Base-by-base conservation (phyloP, 345 rosid genomes). In the Atalantia buxifolia region DNA sequence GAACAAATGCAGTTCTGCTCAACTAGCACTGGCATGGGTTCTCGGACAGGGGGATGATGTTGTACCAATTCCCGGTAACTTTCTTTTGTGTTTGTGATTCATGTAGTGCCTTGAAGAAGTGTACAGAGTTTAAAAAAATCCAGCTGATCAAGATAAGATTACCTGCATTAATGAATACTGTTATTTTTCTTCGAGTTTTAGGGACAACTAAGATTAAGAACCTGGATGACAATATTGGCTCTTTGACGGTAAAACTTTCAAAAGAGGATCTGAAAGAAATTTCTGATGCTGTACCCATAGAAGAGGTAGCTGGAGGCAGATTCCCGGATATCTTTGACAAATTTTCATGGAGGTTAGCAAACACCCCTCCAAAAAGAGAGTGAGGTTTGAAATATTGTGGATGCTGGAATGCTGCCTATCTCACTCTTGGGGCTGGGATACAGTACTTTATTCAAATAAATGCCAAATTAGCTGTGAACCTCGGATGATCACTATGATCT, bases 171-270 rank as follows among this genome's bases (percentile, higher is more conserved):
- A 6, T 22, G 14, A 18, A 16, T 33, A n/a, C 8, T 55, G 10
- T 35, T 18, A 24, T 28, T 33, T n/a, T 18, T 53, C 25, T 6
- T 40, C 7, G 28, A 61, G n/a, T 66, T 77, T 30, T 59, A 85
- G 91, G 93, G 63, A 86, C 91, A 57, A 84, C 90, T 9, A 85
- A 84, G 82, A 79, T 85, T 1, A 87, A 88, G 81, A 88, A 86
- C 83, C 81, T 90, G 76, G 89, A 84, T 33, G 72, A 69, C 19
- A 90, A 87, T 59, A 82, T 86, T 28, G 86, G 86, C 19, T 83
- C 90, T 10, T 21, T 82, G 75, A 66, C 40, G 61, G 83, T 87
- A 64, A 76, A 81, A 72, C 85, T 81, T 61, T 57, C 80, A 3
- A 77, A 77, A 65, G 80, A 85, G 55, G 84, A 79, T 48, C 72